Conservation (phyloP, 306 rosid species). For the Quercus gilva region DNA sequence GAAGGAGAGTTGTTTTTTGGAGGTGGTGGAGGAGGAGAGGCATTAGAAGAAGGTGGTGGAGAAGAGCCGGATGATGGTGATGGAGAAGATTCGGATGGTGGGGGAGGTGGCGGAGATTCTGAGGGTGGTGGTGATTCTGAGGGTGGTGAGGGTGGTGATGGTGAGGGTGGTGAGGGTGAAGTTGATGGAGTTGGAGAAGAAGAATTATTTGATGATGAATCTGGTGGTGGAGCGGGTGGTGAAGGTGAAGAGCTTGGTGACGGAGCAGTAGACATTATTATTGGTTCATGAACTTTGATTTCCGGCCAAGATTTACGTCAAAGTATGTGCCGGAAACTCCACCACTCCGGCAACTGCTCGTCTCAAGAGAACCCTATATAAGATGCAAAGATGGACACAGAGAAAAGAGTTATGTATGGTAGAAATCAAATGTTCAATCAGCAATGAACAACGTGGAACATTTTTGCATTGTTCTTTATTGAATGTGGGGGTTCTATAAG, state of each 20-base stretch:
- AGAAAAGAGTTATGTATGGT: background rate
- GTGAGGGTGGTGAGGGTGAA: background rate
- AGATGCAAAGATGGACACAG: background rate
- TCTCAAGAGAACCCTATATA: conserved; percentile 43
- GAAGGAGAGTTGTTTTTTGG: conserved; percentile 15
- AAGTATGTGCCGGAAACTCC: conserved; percentile 42
- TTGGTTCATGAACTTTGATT: conserved; percentile 22
- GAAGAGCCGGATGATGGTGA: background rate
- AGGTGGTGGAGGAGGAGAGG: conserved; percentile 31
- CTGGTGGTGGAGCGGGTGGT: conserved; percentile 1
- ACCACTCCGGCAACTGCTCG: conserved; percentile 28
- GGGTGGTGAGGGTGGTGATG: background rate
- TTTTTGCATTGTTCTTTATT: background rate
- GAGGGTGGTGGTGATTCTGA: conserved; percentile 3
- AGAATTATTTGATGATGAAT: background rate
- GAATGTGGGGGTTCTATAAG: background rate
- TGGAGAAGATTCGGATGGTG: conserved; percentile 11
- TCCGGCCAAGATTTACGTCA: conserved; percentile 32
- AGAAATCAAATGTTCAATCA: background rate
- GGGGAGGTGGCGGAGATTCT: conserved; percentile 11
- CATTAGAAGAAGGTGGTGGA: conserved; percentile 8
- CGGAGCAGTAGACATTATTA: conserved; percentile 46
- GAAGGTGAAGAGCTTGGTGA: conserved; percentile 19
- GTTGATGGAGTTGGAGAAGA: conserved; percentile 23
- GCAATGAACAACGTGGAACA: too few species aligned